Evolutionary conservation across 768 basidiomycete species (phyloP).

Genomic region (Amyloporia xantha): DNA sequence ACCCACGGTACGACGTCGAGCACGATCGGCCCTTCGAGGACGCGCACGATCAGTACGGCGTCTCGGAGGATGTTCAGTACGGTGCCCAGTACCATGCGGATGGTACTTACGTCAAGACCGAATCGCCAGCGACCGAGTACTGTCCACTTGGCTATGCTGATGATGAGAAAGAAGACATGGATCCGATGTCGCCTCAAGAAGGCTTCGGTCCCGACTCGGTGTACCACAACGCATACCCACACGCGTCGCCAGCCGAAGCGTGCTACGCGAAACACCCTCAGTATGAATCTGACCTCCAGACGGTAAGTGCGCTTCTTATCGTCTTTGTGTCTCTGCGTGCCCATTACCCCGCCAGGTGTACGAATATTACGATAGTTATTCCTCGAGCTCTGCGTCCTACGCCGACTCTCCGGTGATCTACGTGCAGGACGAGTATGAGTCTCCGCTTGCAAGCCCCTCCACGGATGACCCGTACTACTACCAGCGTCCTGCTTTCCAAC

Average conservation of each 20-base stretch:
- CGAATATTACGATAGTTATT: slow-evolving; percentile 4
- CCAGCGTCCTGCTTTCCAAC: background rate
- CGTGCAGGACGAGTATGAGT: background rate
- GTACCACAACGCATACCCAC: too few relatives aligned
- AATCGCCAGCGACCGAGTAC: background rate
- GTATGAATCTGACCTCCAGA: too few relatives aligned
- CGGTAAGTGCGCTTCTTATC: too few relatives aligned
- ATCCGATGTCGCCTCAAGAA: too few relatives aligned
- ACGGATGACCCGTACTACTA: background rate
- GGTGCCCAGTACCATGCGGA: background rate
- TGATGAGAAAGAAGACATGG: too few relatives aligned
- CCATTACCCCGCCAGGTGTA: background rate
- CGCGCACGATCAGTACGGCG: background rate
- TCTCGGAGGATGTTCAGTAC: background rate
- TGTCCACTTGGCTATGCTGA: background rate
- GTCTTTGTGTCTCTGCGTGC: too few relatives aligned
- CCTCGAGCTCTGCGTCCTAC: background rate
- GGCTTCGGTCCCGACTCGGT: too few relatives aligned
- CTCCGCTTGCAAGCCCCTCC: too few relatives aligned
- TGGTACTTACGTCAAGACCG: background rate
- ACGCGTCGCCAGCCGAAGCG: too few relatives aligned
- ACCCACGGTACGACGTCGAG: background rate
- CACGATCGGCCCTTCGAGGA: background rate
- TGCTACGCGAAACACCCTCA: too few relatives aligned
- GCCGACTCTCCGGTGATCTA: background rate